Percentiles rank a stretch among this genome's conserved stretches.
Evolutionary conservation across 768 basidiomycete species (phyloP).

Genomic region (Cytidiella melzeri): DNA sequence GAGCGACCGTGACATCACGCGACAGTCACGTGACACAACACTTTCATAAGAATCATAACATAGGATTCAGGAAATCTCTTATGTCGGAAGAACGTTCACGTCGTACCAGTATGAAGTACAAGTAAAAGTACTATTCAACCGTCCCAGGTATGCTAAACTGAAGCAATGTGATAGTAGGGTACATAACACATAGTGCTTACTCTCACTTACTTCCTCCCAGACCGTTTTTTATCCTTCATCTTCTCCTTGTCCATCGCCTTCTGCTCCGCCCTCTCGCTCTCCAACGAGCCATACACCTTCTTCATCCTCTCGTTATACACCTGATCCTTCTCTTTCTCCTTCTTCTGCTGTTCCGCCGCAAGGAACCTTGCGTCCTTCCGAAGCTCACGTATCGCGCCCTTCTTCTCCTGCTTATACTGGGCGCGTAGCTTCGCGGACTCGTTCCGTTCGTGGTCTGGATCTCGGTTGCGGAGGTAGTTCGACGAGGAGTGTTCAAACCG

Average conservation of each 20-base stretch:
- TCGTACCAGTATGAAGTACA: too few species aligned
- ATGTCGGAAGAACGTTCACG: too few species aligned
- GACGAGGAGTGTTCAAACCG: conserved; percentile 82
- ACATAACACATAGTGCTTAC: too few species aligned
- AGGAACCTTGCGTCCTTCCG: conserved; percentile 94
- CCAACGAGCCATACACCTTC: conserved; percentile 68
- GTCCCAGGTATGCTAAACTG: too few species aligned
- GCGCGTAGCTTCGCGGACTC: conserved; percentile 79
- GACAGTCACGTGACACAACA: too few species aligned
- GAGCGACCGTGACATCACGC: too few species aligned
- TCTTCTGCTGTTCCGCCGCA: conserved; percentile 79
- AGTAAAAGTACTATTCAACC: too few species aligned
- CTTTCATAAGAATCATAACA: too few species aligned
- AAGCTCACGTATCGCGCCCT: conserved; percentile 94
- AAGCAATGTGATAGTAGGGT: too few species aligned
- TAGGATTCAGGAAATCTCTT: too few species aligned
- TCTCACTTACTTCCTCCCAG: conserved; percentile 59
- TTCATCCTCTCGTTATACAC: conserved; percentile 80
- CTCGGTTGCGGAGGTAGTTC: conserved; percentile 70
- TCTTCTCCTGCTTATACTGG: conserved; percentile 91
- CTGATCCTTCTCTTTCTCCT: conserved; percentile 79
- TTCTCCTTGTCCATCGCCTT: conserved; percentile 88
- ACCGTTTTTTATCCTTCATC: conserved; percentile 64
- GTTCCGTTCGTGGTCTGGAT: conserved; percentile 90
- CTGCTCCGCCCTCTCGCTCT: conserved; percentile 90